These are phyloP conservation scores for Nothomitra cinnamomea DNA, from an alignment of 2,329 filamentous ascomycete species.

Conservation along the genomic window DNA sequence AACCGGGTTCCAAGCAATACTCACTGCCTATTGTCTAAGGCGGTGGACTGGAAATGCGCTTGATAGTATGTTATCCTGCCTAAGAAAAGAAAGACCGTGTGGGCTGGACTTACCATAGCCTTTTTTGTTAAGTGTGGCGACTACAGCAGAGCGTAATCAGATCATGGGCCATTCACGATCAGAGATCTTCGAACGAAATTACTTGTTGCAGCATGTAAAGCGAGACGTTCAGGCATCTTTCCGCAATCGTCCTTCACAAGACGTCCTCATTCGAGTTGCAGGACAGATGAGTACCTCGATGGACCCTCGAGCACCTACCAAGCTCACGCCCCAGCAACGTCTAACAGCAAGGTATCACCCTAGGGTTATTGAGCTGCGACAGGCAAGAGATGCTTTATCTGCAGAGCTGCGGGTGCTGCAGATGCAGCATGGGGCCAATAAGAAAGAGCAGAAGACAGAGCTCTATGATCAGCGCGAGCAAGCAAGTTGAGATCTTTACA, in stretches of 20 bases:
- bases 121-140: background rate
- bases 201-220: too few species aligned
- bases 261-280: too few species aligned
- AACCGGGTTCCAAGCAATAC: background rate
- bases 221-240: too few species aligned
- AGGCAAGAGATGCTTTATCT: background rate
- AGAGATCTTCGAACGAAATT: too few species aligned
- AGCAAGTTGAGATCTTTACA: background rate
- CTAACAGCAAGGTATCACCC: background rate
- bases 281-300: too few species aligned
- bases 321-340: background rate
- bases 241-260: too few species aligned
- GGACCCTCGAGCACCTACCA: background rate
- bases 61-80: background rate
- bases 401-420: background rate
- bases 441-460: background rate
- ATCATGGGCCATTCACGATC: background rate
- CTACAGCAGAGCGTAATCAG: background rate
- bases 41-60: background rate
- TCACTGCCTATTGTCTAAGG: background rate
- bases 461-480: background rate
- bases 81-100: background rate
- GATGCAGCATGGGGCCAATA: background rate
- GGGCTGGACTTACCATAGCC: too few species aligned
- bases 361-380: background rate